A percentile compares a stretch with the other conserved stretches of the same genome.
phyloP scores from a whole-genome alignment of 306 rosid species.

The Erythrophleum fordii region DNA sequence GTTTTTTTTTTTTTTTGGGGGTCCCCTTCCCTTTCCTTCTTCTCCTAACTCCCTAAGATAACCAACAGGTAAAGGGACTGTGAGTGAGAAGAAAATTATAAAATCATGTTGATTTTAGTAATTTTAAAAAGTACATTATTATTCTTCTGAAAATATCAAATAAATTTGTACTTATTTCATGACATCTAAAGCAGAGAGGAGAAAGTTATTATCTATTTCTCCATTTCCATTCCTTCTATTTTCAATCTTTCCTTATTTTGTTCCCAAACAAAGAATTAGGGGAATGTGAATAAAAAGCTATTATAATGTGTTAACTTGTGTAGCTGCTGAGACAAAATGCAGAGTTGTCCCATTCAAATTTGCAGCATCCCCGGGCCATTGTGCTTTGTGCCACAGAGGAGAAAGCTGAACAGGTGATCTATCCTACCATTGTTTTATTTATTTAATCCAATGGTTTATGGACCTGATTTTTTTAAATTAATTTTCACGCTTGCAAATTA shows the following conservation, averaged over 20 bases:
- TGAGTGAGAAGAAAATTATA: too few relatives aligned
- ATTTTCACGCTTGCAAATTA: constrained; percentile 29
- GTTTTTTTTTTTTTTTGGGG: too few relatives aligned
- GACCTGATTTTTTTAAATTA: constrained; percentile 28
- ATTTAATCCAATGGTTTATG: constrained; percentile 3
- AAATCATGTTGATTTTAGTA: too few relatives aligned
- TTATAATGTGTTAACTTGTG: constrained; percentile 21
- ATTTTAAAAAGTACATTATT: not conserved
- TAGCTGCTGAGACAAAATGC: constrained; percentile 73
- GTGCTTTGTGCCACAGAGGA: constrained; percentile 90
- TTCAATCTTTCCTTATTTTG: not conserved
- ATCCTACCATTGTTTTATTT: not conserved
- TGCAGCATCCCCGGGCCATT: constrained; percentile 73
- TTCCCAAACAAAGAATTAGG: not conserved
- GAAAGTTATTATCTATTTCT: not conserved
- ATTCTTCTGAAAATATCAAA: not conserved
- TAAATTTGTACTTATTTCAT: constrained; percentile 5
- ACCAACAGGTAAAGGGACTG: too few relatives aligned
- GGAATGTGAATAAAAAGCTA: not conserved
- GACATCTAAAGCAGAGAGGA: not conserved
- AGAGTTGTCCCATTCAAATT: constrained; percentile 55
- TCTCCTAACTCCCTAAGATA: too few relatives aligned
- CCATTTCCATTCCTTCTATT: not conserved
- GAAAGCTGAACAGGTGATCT: constrained; percentile 69
- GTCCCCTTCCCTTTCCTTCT: too few relatives aligned